Conservation (phyloP, 768 basidiomycete species). For the Tricholoma sp. region DNA sequence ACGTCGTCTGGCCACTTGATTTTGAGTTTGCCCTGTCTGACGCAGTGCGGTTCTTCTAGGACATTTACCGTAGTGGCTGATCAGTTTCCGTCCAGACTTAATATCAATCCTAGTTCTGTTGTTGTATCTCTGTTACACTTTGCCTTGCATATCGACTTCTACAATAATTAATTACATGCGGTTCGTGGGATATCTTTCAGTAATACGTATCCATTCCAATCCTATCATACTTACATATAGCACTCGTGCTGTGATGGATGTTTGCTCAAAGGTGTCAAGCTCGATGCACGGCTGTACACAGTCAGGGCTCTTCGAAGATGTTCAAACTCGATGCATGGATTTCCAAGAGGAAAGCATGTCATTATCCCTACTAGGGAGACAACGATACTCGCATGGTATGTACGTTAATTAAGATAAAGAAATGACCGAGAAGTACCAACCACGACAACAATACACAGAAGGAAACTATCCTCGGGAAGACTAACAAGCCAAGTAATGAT, state of each 20-base stretch:
- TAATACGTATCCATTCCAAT: too few species aligned
- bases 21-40: background rate
- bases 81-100: background rate
- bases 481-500: background rate
- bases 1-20: slow-evolving; percentile 14
- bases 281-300: too few species aligned
- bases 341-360: background rate
- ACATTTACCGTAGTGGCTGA: background rate
- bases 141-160: too few species aligned
- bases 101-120: too few species aligned
- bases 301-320: too few species aligned
- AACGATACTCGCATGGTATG: background rate
- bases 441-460: background rate
- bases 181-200: too few species aligned
- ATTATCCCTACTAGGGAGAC: background rate
- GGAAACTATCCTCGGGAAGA: background rate
- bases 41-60: background rate
- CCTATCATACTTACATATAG: too few species aligned
- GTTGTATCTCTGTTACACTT: too few species aligned
- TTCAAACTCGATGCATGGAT: too few species aligned
- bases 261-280: too few species aligned
- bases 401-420: background rate
- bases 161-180: too few species aligned
- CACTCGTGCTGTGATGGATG: too few species aligned
- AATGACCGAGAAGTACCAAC: background rate